Percentiles rank a stretch among this genome's conserved stretches.
Evolutionary conservation across 345 rosid species (phyloP).

Genomic region (Euphorbia pulcherrima): DNA sequence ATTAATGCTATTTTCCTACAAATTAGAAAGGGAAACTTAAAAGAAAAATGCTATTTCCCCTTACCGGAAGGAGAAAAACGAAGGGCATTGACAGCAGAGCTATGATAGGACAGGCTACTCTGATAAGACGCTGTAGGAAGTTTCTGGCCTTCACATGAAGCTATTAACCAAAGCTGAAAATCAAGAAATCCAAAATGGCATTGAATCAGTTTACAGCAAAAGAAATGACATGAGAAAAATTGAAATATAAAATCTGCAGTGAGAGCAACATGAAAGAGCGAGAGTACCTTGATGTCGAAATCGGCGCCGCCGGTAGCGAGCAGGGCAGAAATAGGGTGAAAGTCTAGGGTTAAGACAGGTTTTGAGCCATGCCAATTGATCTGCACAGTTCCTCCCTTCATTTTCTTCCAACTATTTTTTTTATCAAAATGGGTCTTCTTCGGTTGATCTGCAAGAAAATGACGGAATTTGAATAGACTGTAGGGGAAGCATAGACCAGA

Average conservation of each 20-base stretch:
- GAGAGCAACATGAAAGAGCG: background rate
- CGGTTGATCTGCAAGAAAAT: background rate
- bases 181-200: background rate
- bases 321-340: slow-evolving; percentile 69
- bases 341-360: slow-evolving; percentile 84
- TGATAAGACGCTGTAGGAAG: slow-evolving; percentile 67
- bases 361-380: slow-evolving; percentile 89
- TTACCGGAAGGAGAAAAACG: slow-evolving; percentile 86
- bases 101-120: slow-evolving; percentile 71
- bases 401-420: slow-evolving; percentile 15
- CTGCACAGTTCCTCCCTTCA: slow-evolving; percentile 96
- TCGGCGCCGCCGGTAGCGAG: slow-evolving; percentile 99
- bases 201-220: background rate
- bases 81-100: slow-evolving; percentile 68
- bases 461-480: background rate
- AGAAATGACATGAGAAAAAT: background rate
- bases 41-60: background rate
- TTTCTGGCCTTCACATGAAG: slow-evolving; percentile 50
- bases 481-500: background rate
- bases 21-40: too few relatives aligned
- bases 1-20: too few relatives aligned
- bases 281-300: slow-evolving; percentile 76
- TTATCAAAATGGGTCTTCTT: background rate
- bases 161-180: slow-evolving; percentile 63
- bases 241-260: background rate